Percentiles rank a stretch among this genome's conserved stretches.
Evolutionary conservation across 1,284 basidiomycete species (phyloP).

Genomic region (Coniophora puteana): DNA sequence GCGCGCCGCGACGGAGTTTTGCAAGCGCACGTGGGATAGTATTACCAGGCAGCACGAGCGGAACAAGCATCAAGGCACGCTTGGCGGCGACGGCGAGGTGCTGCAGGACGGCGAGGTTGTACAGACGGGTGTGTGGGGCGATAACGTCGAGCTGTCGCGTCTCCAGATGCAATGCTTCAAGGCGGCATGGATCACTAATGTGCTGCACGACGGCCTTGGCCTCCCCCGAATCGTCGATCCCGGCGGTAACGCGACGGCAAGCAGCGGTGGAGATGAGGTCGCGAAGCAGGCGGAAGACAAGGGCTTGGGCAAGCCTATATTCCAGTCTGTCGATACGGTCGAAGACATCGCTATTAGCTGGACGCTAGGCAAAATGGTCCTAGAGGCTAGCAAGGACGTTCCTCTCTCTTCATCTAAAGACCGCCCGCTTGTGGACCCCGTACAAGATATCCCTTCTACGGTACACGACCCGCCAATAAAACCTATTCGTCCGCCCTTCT

Average conservation of each 20-base stretch:
- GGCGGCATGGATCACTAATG: constrained; percentile 96
- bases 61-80: constrained; percentile 40
- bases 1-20: constrained; percentile 86
- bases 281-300: constrained; percentile 74
- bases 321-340: constrained; percentile 92
- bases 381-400: constrained; percentile 90
- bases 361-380: constrained; percentile 98
- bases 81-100: constrained; percentile 55
- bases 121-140: constrained; percentile 64
- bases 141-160: constrained; percentile 76
- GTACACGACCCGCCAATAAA: constrained; percentile 47
- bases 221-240: constrained; percentile 89
- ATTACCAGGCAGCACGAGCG: constrained; percentile 70
- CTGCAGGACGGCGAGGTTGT: constrained; percentile 56
- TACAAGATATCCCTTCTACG: constrained; percentile 54
- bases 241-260: constrained; percentile 67
- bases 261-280: constrained; percentile 64
- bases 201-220: constrained; percentile 94
- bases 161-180: constrained; percentile 99
- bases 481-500: constrained; percentile 59
- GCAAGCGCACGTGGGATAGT: constrained; percentile 74
- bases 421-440: constrained; percentile 62
- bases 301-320: constrained; percentile 73
- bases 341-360: constrained; percentile 93
- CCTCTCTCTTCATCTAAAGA: constrained; percentile 42